Evolutionary conservation across 2,329 filamentous ascomycete species (phyloP), one percentile per base, ranked within the genome.

Genomic region (Verticillium albo-atrum): DNA sequence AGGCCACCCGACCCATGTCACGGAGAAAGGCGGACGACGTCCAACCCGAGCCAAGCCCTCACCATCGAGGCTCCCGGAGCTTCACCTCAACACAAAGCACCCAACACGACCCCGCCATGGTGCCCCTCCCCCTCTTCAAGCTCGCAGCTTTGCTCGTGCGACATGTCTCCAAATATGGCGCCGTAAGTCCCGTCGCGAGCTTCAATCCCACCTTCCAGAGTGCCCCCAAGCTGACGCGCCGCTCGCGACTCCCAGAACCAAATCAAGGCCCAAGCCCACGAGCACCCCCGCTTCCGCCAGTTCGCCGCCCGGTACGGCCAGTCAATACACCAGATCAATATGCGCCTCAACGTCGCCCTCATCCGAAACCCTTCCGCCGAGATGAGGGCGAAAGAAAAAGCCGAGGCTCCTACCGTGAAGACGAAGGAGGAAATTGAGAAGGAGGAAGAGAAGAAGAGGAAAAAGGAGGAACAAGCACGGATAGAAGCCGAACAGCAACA

Each of bases 141-240:
- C 83, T 89, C 64, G 86, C 81, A 25, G 73, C 85, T 59, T 78
- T 89, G 54, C 86, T 89, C 65, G 77, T 89, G 68, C 81, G 84
- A 65, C 86, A 89, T 69, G 74, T 89, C 57, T 89, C 86, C 59
- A 89, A 89, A 74, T 89, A 89, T 78, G 86, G 86, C 68, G 86
- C 86, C 58, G 86, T 89, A 82, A 66, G 84, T 74, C 54, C 28
- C n/a, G 27, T 26, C 57, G 32, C 25, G 12, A 42, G 15, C 17
- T 30, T n/a, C 55, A 28, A 54, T 57, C 27, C 9, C 28, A 26
- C 30, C 20, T 50, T 10, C 26, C 42, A 58, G 32, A 27, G 58
- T 62, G n/a, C 53, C 58, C 42, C 20, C 42, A 23, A 10, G 42
- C 42, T 50, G 20, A 50, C 42, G 42, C 42, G 14, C 30, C 17